phyloP scores from a whole-genome alignment of 305 asterid species.

The Fraxinus angustifolia region DNA sequence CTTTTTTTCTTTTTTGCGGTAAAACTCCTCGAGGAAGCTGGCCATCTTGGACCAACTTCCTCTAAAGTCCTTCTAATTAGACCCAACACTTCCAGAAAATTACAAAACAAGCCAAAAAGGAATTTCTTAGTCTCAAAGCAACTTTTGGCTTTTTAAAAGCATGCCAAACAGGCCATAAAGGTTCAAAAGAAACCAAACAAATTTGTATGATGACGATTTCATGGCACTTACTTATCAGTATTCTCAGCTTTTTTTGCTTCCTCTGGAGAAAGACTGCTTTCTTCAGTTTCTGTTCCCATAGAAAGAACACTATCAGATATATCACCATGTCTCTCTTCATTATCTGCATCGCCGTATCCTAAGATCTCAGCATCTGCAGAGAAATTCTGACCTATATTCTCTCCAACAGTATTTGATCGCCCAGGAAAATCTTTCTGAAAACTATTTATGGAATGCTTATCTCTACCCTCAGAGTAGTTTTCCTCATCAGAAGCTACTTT shows the following conservation, averaged over 20 bases:
- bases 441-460: constrained; percentile 25
- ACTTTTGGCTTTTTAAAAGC: constrained; percentile 23
- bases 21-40: background rate
- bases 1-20: background rate
- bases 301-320: constrained; percentile 32
- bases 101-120: constrained; percentile 14
- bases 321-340: constrained; percentile 23
- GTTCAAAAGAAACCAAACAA: background rate
- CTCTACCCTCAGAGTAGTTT: constrained; percentile 28
- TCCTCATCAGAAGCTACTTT: constrained; percentile 32
- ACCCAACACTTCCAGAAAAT: constrained; percentile 38
- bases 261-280: constrained; percentile 16
- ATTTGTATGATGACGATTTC: background rate
- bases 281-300: constrained; percentile 38
- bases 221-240: background rate
- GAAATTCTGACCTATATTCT: background rate
- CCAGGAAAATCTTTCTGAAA: constrained; percentile 11
- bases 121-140: constrained; percentile 24
- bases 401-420: constrained; percentile 8
- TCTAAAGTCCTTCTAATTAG: constrained; percentile 25
- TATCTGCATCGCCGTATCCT: constrained; percentile 26
- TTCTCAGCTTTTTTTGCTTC: constrained; percentile 23
- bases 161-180: constrained; percentile 18
- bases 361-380: background rate
- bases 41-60: background rate